Base-by-base conservation (phyloP, 129 eudicot species). In the Pittosporum tobira region DNA sequence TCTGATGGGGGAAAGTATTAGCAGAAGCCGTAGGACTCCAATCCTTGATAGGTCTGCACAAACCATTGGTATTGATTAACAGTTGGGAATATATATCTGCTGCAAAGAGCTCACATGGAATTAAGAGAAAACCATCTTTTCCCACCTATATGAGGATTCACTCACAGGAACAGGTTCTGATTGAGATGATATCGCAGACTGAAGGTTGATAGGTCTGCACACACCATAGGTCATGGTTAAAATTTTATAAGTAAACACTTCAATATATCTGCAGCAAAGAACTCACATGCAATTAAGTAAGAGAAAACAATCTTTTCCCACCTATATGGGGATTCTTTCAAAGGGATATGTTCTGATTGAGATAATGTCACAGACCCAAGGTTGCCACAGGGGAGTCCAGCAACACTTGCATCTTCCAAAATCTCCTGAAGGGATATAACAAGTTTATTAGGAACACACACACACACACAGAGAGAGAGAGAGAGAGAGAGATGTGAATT, bases 131-230 rank as follows among this genome's bases (percentile, higher is more conserved):
- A 11, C 27, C 37, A 28, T 25, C 29, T 49, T 50, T 16, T 34
- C 61, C 57, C 53, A 85, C 85, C 81, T 68, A 48, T 78, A 40
- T 25, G 67, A 48, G 71, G 68, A 66, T 54, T 30, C 71, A 63
- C 51, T 14, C 14, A 66, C 63, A 73, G 75, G 78, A 28, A 75
- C 47, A 60, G 75, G 59, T 62, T 80, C 82, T 23, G 88, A 79
- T 53, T 81, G 77, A 71, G 79, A 81, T 29, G 96, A 75, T 47
- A 69, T 21, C 51, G 69, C 79, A 66, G 85, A 70, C 56, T 53
- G 56, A 57, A 67, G 38, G 64, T 74, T 64, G 47, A n/a, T n/a
- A n/a, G n/a, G n/a, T n/a, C n/a, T n/a, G n/a, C n/a, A n/a, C n/a
- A n/a, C n/a, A n/a, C n/a, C n/a, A n/a, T n/a, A n/a, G n/a, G n/a